phyloP scores from a whole-genome alignment of 1,284 basidiomycete genomes.

The Marasmius tenuissimus region DNA sequence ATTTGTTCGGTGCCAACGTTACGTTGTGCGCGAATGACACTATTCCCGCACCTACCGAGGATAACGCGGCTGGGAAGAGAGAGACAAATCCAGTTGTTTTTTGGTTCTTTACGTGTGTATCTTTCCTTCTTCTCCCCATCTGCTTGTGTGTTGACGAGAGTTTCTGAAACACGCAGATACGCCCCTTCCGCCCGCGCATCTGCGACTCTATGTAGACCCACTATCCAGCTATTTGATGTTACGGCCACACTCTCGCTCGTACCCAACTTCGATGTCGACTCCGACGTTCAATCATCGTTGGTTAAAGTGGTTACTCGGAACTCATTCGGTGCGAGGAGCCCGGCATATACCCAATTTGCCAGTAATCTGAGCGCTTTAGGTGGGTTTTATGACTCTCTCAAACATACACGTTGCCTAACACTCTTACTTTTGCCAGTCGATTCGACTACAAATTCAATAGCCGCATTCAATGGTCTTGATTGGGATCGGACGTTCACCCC shows the following conservation, averaged over 20 bases:
- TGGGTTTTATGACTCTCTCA: neutral
- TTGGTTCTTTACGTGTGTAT: conserved; percentile 52
- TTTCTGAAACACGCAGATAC: neutral
- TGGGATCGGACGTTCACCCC: conserved; percentile 14
- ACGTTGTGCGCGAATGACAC: conserved; percentile 21
- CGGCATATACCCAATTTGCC: neutral
- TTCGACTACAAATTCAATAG: neutral
- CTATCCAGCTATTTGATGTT: conserved; percentile 9
- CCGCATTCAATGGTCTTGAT: conserved; percentile 33
- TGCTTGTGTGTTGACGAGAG: too few relatives aligned
- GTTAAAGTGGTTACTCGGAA: neutral
- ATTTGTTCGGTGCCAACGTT: conserved; percentile 32
- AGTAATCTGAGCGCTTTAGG: neutral
- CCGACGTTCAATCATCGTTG: neutral
- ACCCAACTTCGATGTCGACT: neutral
- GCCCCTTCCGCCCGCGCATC: neutral
- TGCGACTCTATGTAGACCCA: conserved; percentile 8
- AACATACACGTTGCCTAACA: neutral
- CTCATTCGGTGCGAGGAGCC: neutral
- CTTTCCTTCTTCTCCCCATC: neutral
- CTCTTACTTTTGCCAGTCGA: neutral
- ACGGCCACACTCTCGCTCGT: neutral
- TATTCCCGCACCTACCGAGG: too few relatives aligned
- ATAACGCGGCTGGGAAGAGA: conserved; percentile 15
- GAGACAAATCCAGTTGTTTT: conserved; percentile 51